These are phyloP conservation scores for Diaporthe sp. DNA, from an alignment of 2,329 filamentous ascomycete species.

Conservation along the genomic window DNA sequence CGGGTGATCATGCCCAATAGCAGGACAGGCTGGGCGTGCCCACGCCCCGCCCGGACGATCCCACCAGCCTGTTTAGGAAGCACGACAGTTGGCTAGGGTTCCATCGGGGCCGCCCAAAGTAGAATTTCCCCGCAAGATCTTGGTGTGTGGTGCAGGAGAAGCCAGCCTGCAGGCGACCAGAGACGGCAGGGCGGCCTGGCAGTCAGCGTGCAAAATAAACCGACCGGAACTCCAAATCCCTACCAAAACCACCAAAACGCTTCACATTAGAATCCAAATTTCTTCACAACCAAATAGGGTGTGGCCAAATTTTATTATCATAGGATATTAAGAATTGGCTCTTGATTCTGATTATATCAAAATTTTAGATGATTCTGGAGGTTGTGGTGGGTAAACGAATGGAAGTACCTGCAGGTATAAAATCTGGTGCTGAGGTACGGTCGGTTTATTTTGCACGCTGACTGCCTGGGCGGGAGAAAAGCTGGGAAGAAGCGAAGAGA, in stretches of 20 bases:
- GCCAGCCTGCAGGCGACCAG: background rate
- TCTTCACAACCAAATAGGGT: background rate
- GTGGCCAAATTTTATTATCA: too few species aligned
- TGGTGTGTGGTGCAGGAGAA: background rate
- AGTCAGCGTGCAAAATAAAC: background rate
- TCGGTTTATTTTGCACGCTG: too few species aligned
- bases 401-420: too few species aligned
- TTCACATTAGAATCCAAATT: background rate
- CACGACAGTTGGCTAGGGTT: background rate
- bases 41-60: constrained; percentile 23
- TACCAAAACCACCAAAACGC: background rate
- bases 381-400: too few species aligned
- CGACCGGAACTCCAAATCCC: background rate
- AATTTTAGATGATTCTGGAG: too few species aligned
- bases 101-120: background rate
- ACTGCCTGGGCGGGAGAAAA: background rate
- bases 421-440: too few species aligned
- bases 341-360: too few species aligned
- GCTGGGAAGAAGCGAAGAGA: background rate
- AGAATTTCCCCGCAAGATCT: constrained; percentile 29
- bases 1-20: constrained; percentile 5
- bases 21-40: constrained; percentile 2
- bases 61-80: constrained; percentile 28
- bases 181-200: constrained; percentile 10
- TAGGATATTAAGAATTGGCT: too few species aligned